Evolutionary conservation across 306 rosid genomes (phyloP).

Genomic region (Glycine tomentella): DNA sequence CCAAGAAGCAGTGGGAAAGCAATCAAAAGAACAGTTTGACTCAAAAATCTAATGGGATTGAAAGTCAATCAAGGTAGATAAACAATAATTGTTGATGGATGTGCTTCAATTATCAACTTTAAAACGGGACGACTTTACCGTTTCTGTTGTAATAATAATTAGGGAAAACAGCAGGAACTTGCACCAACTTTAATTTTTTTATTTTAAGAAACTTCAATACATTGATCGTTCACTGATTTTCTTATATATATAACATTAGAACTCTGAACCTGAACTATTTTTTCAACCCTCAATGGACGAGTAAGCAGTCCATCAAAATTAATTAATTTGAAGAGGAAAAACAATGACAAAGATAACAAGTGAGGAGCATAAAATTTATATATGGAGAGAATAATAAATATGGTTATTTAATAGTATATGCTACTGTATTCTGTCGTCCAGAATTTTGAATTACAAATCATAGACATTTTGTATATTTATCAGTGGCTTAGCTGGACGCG

Average conservation of each 20-base stretch:
- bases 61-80: conserved; percentile 46
- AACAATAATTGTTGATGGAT: conserved; percentile 41
- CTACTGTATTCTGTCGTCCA: not conserved
- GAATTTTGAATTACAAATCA: conserved; percentile 17
- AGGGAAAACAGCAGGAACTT: conserved; percentile 30
- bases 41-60: conserved; percentile 11
- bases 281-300: not conserved
- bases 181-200: conserved; percentile 21
- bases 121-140: not conserved
- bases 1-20: conserved; percentile 33
- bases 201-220: conserved; percentile 42
- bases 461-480: not conserved
- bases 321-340: not conserved
- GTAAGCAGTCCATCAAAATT: conserved; percentile 16
- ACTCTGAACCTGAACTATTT: conserved; percentile 34
- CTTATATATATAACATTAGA: not conserved
- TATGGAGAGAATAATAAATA: not conserved
- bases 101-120: conserved; percentile 36
- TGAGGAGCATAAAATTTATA: not conserved
- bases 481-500: not conserved
- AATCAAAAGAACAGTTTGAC: conserved; percentile 18
- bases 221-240: conserved; percentile 42
- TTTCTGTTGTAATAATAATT: conserved; percentile 6
- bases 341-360: not conserved
- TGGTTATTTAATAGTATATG: not conserved